These are phyloP conservation scores for Holtermanniella nyarrowii DNA, from an alignment of 768 basidiomycete genomes.

Conservation along the genomic window DNA sequence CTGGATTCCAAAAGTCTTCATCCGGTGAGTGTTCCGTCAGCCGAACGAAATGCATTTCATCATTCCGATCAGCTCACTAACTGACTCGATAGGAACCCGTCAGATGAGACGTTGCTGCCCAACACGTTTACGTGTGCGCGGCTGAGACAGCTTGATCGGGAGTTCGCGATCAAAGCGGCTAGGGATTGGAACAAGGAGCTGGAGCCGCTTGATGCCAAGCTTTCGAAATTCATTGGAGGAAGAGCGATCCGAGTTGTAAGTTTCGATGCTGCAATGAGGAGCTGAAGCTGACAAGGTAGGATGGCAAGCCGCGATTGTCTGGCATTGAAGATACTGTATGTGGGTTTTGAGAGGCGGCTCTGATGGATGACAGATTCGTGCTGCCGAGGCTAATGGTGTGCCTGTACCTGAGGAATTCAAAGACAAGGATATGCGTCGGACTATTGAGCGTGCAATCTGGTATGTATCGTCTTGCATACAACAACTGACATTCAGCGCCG, in stretches of 20 bases:
- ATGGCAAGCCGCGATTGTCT: constrained; percentile 63
- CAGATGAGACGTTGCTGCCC: constrained; percentile 61
- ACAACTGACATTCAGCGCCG: neutral
- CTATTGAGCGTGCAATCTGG: constrained; percentile 47
- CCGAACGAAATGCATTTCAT: neutral
- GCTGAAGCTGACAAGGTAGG: constrained; percentile 26
- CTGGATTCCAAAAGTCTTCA: neutral
- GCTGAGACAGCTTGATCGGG: constrained; percentile 52
- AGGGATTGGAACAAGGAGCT: constrained; percentile 54
- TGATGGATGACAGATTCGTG: constrained; percentile 48
- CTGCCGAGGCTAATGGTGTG: constrained; percentile 61
- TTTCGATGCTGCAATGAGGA: neutral
- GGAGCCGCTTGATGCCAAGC: constrained; percentile 52
- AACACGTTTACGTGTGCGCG: constrained; percentile 61
- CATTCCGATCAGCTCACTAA: too few species aligned
- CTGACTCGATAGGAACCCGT: constrained; percentile 50
- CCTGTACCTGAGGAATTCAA: constrained; percentile 61
- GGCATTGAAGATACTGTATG: constrained; percentile 63
- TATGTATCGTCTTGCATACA: neutral
- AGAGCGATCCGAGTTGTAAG: constrained; percentile 53
- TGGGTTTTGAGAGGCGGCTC: neutral
- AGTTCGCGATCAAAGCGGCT: constrained; percentile 57
- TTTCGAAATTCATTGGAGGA: constrained; percentile 62
- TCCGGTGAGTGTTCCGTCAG: neutral
- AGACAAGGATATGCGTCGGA: constrained; percentile 52